These are phyloP conservation scores for Wickerhamomyces kurtzmanii DNA, from an alignment of 805 yeast species.

Conservation along the genomic window DNA sequence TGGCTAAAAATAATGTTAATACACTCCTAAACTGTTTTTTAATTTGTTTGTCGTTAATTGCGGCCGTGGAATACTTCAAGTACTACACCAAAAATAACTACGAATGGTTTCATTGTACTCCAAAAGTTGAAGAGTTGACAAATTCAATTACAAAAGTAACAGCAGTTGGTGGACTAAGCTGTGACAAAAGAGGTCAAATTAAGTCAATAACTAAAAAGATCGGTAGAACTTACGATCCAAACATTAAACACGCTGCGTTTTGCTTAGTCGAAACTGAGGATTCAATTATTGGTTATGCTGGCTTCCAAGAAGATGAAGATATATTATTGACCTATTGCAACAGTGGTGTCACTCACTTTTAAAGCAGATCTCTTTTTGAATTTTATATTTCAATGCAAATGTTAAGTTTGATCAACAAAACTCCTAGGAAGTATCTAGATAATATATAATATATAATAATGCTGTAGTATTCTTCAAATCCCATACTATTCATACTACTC, in stretches of 20 bases:
- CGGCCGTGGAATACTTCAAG: constrained; percentile 33
- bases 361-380: too few relatives aligned
- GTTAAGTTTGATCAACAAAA: too few relatives aligned
- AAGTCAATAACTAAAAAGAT: constrained; percentile 28
- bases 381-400: too few relatives aligned
- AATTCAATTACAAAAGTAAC: constrained; percentile 20
- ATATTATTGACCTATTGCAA: constrained; percentile 8
- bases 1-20: too few relatives aligned
- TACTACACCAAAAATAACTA: constrained; percentile 27
- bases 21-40: too few relatives aligned
- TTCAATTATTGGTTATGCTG: constrained; percentile 13
- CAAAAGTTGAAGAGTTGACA: constrained; percentile 16
- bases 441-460: too few relatives aligned
- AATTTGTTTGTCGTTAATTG: too few relatives aligned
- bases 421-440: too few relatives aligned
- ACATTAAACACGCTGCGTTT: constrained; percentile 20
- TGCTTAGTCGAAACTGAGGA: constrained; percentile 24
- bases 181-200: constrained; percentile 33
- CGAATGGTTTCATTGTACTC: constrained; percentile 36
- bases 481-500: too few relatives aligned
- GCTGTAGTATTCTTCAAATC: too few relatives aligned
- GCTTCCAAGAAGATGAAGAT: constrained; percentile 7
- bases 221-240: constrained; percentile 28
- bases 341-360: too few relatives aligned
- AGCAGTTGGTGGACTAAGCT: constrained; percentile 31